These are phyloP conservation scores for Pestalotiopsis sp. DNA, from an alignment of 2,329 filamentous ascomycete species.

Conservation along the genomic window DNA sequence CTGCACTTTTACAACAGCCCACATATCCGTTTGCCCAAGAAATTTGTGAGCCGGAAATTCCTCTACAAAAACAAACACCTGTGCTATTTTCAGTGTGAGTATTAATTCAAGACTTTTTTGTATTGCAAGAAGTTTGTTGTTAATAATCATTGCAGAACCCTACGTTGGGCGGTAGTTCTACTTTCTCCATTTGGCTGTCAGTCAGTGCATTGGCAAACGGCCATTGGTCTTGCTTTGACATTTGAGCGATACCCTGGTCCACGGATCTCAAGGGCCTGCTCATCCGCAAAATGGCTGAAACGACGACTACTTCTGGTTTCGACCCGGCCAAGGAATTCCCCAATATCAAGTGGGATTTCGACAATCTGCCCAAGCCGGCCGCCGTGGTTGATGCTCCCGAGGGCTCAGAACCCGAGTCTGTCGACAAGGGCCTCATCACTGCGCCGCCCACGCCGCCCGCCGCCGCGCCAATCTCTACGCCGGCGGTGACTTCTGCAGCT, in stretches of 20 bases:
- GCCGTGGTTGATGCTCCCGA: neutral
- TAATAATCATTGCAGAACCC: neutral
- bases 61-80: neutral
- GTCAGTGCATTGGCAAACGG: neutral
- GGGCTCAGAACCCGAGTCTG: neutral
- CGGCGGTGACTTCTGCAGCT: neutral
- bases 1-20: neutral
- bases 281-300: neutral
- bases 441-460: neutral
- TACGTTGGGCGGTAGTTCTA: neutral
- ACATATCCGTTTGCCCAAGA: neutral
- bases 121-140: neutral
- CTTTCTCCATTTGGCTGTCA: neutral
- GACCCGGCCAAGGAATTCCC: constrained; percentile 7
- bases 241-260: neutral
- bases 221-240: neutral
- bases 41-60: neutral
- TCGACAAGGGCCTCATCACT: neutral
- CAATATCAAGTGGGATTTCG: constrained; percentile 4
- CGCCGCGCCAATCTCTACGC: neutral
- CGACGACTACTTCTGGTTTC: neutral
- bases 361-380: neutral
- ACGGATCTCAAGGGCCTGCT: no score
- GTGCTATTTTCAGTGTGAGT: neutral
- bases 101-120: neutral